Evolutionary conservation across 1,139 yeast species (phyloP).

Genomic region (Debaryomyces nepalensis): DNA sequence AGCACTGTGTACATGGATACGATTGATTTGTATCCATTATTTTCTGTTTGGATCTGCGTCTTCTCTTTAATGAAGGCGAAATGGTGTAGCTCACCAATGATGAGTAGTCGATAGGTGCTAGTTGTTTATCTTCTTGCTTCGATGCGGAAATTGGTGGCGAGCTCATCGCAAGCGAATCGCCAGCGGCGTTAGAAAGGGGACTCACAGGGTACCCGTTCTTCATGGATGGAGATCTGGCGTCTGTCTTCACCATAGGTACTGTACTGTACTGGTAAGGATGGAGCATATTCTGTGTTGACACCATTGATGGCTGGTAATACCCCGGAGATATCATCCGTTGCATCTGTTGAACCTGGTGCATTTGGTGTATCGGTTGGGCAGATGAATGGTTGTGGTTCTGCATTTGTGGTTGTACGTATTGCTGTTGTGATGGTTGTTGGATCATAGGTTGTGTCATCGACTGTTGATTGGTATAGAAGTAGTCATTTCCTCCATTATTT

Average conservation of each 20-base stretch:
- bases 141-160: neutral
- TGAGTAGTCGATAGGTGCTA: constrained; percentile 36
- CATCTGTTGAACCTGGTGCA: constrained; percentile 1
- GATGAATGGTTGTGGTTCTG: neutral
- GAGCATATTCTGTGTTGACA: constrained; percentile 7
- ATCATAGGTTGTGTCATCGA: constrained; percentile 3
- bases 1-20: constrained; percentile 52
- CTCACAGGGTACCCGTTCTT: constrained; percentile 7
- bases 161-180: neutral
- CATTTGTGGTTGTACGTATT: constrained; percentile 1
- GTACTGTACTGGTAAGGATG: constrained; percentile 7
- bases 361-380: no score
- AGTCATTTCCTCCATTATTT: neutral
- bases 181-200: constrained; percentile 1
- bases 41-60: constrained; percentile 28
- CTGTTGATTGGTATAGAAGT: constrained; percentile 2
- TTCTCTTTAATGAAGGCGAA: constrained; percentile 41
- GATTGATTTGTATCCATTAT: constrained; percentile 13
- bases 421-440: constrained; percentile 1
- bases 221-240: constrained; percentile 1
- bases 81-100: constrained; percentile 44
- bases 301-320: constrained; percentile 7
- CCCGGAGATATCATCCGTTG: constrained; percentile 7
- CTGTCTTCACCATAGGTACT: neutral
- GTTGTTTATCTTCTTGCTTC: constrained; percentile 3